Conservation (phyloP, 2,329 filamentous ascomycete species). For the Alternaria gansuensis region DNA sequence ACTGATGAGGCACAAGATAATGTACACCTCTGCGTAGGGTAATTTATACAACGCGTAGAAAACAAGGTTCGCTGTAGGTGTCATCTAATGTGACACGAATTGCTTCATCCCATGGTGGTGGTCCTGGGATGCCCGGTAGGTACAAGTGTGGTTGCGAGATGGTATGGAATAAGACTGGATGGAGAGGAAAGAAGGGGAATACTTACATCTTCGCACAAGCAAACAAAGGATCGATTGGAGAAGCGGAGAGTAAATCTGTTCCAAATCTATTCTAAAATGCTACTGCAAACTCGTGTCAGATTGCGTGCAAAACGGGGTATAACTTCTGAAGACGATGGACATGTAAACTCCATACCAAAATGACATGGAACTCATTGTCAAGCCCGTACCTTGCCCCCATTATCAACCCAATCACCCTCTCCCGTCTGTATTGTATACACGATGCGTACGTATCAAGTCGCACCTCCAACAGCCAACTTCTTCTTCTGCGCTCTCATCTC, state of each 20-base stretch:
- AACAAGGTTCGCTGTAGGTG: too few relatives aligned
- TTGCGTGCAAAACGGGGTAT: constrained; percentile 5
- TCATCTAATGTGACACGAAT: too few relatives aligned
- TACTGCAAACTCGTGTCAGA: neutral
- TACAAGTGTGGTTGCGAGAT: neutral
- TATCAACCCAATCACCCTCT: neutral
- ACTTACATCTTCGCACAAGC: neutral
- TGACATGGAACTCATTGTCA: neutral
- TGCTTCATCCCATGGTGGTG: too few relatives aligned
- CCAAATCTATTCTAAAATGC: neutral
- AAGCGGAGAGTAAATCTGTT: neutral
- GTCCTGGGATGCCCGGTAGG: neutral
- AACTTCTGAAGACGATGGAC: neutral
- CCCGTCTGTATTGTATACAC: neutral
- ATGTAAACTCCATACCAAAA: neutral
- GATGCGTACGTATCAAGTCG: neutral
- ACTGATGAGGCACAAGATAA: too few relatives aligned
- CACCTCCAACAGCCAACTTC: constrained; percentile 36
- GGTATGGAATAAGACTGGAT: neutral
- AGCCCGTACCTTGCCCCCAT: neutral
- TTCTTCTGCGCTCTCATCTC: constrained; percentile 66
- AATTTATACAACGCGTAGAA: too few relatives aligned
- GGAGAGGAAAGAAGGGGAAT: neutral
- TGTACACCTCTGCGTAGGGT: too few relatives aligned
- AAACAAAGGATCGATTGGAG: neutral